Evolutionary conservation across 1,139 yeast genomes (phyloP), one percentile per base, ranked within the genome.

Genomic region (Magnusiomyces paraingens): DNA sequence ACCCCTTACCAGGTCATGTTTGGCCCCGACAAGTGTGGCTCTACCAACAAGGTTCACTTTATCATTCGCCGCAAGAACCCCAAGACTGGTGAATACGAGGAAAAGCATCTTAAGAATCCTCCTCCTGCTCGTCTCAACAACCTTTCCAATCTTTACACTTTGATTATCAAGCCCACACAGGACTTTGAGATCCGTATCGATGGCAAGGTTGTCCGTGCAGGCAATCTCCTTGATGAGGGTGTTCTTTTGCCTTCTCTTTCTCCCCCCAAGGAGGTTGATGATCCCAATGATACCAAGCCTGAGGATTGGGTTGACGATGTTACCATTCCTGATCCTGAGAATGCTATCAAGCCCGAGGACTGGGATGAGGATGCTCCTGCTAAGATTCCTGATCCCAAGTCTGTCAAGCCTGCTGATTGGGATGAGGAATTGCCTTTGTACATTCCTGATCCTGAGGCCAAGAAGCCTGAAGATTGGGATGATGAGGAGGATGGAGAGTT

Each of bases 11-110:
- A 85, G 66, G 70, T 91, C 59, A 86, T 90, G 94, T 91, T 91
- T 74, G 98, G 97, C 26, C 98, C 98, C 40, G 98, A 91, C 70
- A 80, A 78, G 67, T 91, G 98, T 72, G 95, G 95, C 2, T 69
- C 82, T 51, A 79, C 84, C 49, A 86, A 89, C 72, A 84, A 83
- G 69, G 83, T 90, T 32, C 95, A 86, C 64, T 81, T 90, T 60
- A 86, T 89, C 53, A 65, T 89, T 55, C 79, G 78, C 55, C 79
- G 86, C 64, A 71, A 73, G 62, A 78, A 80, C 65, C 84, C 83
- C 42, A 61, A 66, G 43, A 75, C 81, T n/a, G 83, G 81, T 4
- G 74, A 72, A 55, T 72, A 75, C 59, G 86, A 83, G 64, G 91
- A 87, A 68, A 85, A 86, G 67, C 86, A 82, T 61, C 73, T 87